Base-by-base conservation (phyloP, 164 flowering plant species). In the Vitis rupestris region DNA sequence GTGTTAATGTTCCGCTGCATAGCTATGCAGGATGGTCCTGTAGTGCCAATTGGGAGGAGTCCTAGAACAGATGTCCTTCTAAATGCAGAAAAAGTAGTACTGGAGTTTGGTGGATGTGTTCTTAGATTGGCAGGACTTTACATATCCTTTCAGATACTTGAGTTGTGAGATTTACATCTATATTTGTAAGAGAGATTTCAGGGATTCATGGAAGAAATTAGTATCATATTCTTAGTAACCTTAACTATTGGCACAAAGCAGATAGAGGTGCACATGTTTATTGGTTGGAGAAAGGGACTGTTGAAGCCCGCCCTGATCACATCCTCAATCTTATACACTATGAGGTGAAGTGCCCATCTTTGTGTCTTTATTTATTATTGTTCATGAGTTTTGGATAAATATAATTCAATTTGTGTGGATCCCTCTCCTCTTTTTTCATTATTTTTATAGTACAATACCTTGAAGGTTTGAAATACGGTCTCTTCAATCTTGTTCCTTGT, bases 81-180 rank as follows among this genome's bases (percentile, higher is more conserved):
- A 51, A 84, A 82, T 63, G 91, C 98, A 63, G 99, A 95, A 83
- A 79, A 81, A 37, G 88, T 76, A 44, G 98, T 85, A 19, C 71
- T 93, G 74, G 98, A 91, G 37, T 79, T 71, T 73, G 98, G 89
- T 64, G 98, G 98, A 50, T 86, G 86, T 80, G 93, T 95, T 63
- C 81, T 93, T 78, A 86, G 99, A 84, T 74, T 95, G 83, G 94
- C 97, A 14, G 99, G 97, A 73, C 97, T 95, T 73, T 94, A 94
- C 70, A 94, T 94, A 94, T 94, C 99, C 99, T 90, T 76, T 47
- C 9, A 37, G 49, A 56, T 10, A 54, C 50, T 16, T 47, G 12
- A 8, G n/a, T 16, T 15, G 2, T 59, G 52, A 23, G 12, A 51
- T 50, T 23, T 31, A 14, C 27, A 58, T 53, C 9, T 47, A 60